Evolutionary conservation across 1,284 basidiomycete species (phyloP), one percentile per base, ranked within the genome.

Genomic region (Rhodotorula sp.): DNA sequence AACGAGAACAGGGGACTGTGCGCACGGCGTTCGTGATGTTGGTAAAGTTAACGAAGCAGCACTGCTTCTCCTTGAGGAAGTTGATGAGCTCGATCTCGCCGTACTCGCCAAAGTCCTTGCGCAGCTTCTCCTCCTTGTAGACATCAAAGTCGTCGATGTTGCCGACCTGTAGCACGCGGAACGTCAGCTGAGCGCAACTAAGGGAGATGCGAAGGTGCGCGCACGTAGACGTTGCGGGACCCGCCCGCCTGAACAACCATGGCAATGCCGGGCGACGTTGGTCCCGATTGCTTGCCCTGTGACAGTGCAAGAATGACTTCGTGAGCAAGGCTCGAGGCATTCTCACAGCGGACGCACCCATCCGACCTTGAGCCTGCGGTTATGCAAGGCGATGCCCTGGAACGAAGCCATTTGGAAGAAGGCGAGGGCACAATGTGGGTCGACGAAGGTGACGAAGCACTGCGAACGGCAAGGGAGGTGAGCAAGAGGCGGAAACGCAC

Each of bases 21-120:
- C 27, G 36, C 13, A 74, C 73, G 32, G 93, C 93, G 76, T 93
- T 92, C 64, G 89, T 88, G 76, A 96, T 89, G 81, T 93, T 92
- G 59, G 88, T 89, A 78, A 76, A 96, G 84, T 96, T 97, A 78
- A 95, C 90, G 80, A 95, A 97, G 46, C 91, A 92, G 77, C 92
- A 94, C 81, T 93, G 91, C 89, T 96, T 96, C 81, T 95, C 92
- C 82, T 90, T 91, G 77, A 96, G 84, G 82, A 92, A 93, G 82
- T 96, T 96, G 81, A 97, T 89, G 68, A 95, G 86, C 82, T 97
- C 94, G 74, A 97, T 93, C 71, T 95, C 92, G 36, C 94, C 93
- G 80, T 86, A 95, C 81, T 93, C 91, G 64, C 88, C 89, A 83
- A 95, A 95, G 82, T 95, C 93, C 62, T 87, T 83, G 80, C 90